phyloP scores from a whole-genome alignment of 371 early-diverging fungal species.

The Mortierella sp. region DNA sequence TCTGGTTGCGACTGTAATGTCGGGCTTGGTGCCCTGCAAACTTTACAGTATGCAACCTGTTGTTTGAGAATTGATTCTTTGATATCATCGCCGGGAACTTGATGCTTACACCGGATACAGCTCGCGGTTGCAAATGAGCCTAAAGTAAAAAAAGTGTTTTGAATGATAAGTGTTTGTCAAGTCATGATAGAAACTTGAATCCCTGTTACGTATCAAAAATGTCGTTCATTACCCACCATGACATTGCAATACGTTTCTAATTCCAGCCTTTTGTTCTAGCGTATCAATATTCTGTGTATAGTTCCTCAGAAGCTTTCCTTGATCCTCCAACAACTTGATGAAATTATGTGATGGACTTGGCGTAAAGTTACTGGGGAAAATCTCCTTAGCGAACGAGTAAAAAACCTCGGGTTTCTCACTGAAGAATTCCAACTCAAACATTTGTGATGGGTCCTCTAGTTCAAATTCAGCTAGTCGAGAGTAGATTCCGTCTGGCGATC shows the following conservation, averaged over 20 bases:
- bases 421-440: conserved; percentile 95
- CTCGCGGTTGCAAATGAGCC: conserved; percentile 92
- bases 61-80: conserved; percentile 81
- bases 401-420: conserved; percentile 87
- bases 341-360: conserved; percentile 96
- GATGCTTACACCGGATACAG: conserved; percentile 88
- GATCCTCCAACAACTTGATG: conserved; percentile 87
- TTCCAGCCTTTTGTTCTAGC: conserved; percentile 93
- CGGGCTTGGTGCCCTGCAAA: conserved; percentile 35
- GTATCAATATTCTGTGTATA: conserved; percentile 99
- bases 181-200: not conserved
- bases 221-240: conserved; percentile 71
- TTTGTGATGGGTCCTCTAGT: conserved; percentile 88
- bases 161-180: not conserved
- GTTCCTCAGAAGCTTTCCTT: conserved; percentile 88
- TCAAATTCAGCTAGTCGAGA: conserved; percentile 79
- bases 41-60: conserved; percentile 68
- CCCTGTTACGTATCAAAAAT: not conserved
- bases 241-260: conserved; percentile 87
- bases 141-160: conserved; percentile 11
- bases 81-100: conserved; percentile 83
- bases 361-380: conserved; percentile 90
- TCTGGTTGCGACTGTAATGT: not conserved
- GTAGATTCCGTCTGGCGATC: conserved; percentile 98
- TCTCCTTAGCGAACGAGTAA: conserved; percentile 92